A percentile compares a stretch with the other conserved stretches of the same genome.
Evolutionary conservation across 1,284 basidiomycete species (phyloP).

Genomic region (Tremellales sp.): DNA sequence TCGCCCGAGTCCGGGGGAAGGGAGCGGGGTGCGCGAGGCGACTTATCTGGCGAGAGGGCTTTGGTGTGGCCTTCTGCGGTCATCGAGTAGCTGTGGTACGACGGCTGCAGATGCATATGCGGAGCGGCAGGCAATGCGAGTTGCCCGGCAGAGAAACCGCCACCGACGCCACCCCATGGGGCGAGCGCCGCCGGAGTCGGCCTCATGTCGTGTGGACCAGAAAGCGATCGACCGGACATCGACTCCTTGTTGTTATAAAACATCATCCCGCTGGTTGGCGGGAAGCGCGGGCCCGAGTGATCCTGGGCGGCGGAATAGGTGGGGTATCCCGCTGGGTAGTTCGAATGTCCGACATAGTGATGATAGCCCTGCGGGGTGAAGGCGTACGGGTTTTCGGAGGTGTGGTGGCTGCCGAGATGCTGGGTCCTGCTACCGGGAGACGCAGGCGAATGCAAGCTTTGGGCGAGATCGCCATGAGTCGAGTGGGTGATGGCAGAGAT

Average conservation of each 20-base stretch:
- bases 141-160: conserved; percentile 23
- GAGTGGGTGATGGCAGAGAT: conserved; percentile 4
- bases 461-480: background rate
- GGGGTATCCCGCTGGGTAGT: conserved; percentile 10
- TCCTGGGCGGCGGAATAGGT: conserved; percentile 1
- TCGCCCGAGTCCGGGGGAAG: too few species aligned
- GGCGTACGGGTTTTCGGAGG: conserved; percentile 3
- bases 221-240: too few species aligned
- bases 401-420: background rate
- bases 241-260: conserved; percentile 6
- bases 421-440: conserved; percentile 1
- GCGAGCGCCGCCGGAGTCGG: conserved; percentile 7
- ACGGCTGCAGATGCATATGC: conserved; percentile 17
- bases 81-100: conserved; percentile 12
- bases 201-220: conserved; percentile 3
- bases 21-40: too few species aligned
- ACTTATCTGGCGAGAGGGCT: too few species aligned
- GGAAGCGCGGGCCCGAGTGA: conserved; percentile 19
- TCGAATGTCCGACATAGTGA: conserved; percentile 8
- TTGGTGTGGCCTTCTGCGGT: background rate
- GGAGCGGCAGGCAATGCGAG: conserved; percentile 25
- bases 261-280: conserved; percentile 11
- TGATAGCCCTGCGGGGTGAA: conserved; percentile 4
- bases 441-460: conserved; percentile 3
- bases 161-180: conserved; percentile 15